A percentile compares a stretch with the other conserved stretches of the same genome.
Evolutionary conservation across 257 asterid species (phyloP).

Genomic region (Gentiana macrophylla): DNA sequence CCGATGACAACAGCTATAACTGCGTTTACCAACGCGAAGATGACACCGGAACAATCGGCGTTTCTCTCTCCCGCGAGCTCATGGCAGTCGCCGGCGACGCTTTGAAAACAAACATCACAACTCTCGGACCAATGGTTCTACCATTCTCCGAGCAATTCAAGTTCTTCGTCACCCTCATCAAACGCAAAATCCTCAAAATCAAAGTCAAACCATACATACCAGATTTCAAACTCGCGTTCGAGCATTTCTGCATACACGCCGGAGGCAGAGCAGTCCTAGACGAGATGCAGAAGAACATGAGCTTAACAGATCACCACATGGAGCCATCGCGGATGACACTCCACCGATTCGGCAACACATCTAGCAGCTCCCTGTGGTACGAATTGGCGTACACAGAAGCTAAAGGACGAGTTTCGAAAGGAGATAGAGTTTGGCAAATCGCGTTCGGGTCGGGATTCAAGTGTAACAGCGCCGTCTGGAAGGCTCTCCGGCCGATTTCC

Average conservation of each 20-base stretch:
- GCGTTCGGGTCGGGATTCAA: constrained; percentile 62
- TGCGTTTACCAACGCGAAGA: constrained; percentile 41
- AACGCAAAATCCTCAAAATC: constrained; percentile 16
- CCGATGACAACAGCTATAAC: constrained; percentile 30
- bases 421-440: constrained; percentile 51
- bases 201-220: constrained; percentile 34
- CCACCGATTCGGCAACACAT: constrained; percentile 52
- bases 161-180: constrained; percentile 23
- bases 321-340: constrained; percentile 57
- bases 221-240: constrained; percentile 34
- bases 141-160: constrained; percentile 43
- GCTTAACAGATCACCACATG: constrained; percentile 31
- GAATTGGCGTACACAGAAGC: constrained; percentile 47
- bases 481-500: constrained; percentile 22
- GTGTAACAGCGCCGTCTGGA: constrained; percentile 48
- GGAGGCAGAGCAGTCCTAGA: constrained; percentile 50
- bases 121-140: constrained; percentile 30
- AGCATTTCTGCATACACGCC: constrained; percentile 50
- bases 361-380: constrained; percentile 53
- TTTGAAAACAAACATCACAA: constrained; percentile 31
- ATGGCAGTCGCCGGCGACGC: constrained; percentile 49
- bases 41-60: constrained; percentile 28
- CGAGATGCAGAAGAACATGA: constrained; percentile 35
- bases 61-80: constrained; percentile 33
- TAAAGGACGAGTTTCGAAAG: constrained; percentile 38